Base-by-base conservation (phyloP, 2,329 filamentous ascomycete species). In the Pestalotiopsis sp. region DNA sequence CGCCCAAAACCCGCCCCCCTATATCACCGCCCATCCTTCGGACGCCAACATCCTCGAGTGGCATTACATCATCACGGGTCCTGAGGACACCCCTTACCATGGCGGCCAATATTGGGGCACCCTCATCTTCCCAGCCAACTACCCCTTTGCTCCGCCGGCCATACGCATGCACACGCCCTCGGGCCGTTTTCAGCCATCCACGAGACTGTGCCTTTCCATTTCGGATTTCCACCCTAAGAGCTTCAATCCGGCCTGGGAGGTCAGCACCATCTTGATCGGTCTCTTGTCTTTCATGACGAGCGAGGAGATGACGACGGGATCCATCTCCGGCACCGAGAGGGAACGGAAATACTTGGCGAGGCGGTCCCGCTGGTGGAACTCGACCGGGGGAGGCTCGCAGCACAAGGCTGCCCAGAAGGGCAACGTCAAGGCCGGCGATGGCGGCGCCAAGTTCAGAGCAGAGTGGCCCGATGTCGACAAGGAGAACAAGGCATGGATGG, bases 151-250 rank as follows among this genome's bases (percentile, higher is more conserved):
- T 13, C 96, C 96, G 40, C 96, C 96, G 4, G 94, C 96, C 2
- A 99, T 99, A 81, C 94, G 95, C 78, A 99, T 99, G 96, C 96
- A 98, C 85, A 99, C 96, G 0, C 96, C 96, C 1, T 95, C 92
- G 13, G 96, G 96, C 69, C 93, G 96, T 77, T 99, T 99, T 83
- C 94, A 97, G 79, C 94, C 95, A 2, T 96, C 92, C 1, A 95
- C 94, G 14, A 90, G 96, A 64, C 89, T 99, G 25, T 99, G 96
- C 77, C 91, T 99, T 62, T 97, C 93, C 78, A 99, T 99, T 76
- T 95, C 92, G 75, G 96, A 99, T 79, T 99, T 98, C 82, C 96
- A 99, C 79, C 96, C 96, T 4, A 97, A 97, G 80, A 95, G 92
- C 36, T 99, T 98, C 85, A 99, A 99, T 79, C 96, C 96, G 2